phyloP scores from a whole-genome alignment of 352 stramenopile species.

The Globisporangium orthogonon region DNA sequence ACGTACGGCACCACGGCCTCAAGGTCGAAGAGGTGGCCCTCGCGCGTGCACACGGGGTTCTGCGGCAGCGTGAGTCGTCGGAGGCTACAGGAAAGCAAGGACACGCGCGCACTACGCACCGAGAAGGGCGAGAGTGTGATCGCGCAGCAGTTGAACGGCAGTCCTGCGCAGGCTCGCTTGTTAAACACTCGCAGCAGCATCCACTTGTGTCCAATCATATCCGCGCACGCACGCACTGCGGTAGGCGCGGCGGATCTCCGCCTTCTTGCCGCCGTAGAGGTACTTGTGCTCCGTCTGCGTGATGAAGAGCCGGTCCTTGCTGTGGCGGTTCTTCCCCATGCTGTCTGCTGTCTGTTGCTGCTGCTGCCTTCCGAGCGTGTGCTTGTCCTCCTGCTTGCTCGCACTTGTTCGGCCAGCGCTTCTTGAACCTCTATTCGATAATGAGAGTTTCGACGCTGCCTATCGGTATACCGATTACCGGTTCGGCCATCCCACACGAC shows the following conservation, averaged over 20 bases:
- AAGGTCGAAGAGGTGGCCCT: constrained; percentile 97
- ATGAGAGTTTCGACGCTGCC: too few species aligned
- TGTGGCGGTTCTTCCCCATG: constrained; percentile 91
- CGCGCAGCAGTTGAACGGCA: constrained; percentile 98
- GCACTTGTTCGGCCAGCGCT: too few species aligned
- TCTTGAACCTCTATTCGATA: too few species aligned
- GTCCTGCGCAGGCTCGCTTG: constrained; percentile 24
- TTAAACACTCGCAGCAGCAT: neutral
- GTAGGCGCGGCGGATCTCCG: constrained; percentile 69
- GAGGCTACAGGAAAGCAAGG: neutral
- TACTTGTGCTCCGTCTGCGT: constrained; percentile 90
- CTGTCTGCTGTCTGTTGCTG: neutral
- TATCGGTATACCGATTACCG: too few species aligned
- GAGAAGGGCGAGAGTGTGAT: constrained; percentile 91
- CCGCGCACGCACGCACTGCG: constrained; percentile 32
- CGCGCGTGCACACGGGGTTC: constrained; percentile 92
- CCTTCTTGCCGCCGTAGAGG: constrained; percentile 92
- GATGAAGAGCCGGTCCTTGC: constrained; percentile 87
- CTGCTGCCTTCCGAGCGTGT: too few species aligned
- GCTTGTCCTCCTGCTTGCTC: neutral
- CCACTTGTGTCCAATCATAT: neutral
- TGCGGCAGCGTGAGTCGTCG: constrained; percentile 6
- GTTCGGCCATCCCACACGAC: neutral
- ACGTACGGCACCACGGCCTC: constrained; percentile 95
- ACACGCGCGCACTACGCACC: constrained; percentile 19